Evolutionary conservation across 2,329 filamentous ascomycete genomes (phyloP).

Genomic region (Neocatenulostroma microsporum): DNA sequence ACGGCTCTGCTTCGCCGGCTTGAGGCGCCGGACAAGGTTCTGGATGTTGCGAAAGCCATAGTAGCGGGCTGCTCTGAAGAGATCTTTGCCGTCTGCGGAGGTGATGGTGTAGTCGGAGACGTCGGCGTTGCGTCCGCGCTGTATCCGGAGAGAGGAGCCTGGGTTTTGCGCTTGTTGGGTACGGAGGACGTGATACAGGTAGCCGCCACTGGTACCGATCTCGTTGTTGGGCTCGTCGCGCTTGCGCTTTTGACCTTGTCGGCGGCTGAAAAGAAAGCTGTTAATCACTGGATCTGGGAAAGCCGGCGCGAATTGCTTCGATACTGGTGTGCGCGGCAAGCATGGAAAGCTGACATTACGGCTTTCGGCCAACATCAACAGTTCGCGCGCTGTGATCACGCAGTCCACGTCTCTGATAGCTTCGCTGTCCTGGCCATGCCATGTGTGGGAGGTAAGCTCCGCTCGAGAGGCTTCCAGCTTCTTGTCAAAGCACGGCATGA

Average conservation of each 20-base stretch:
- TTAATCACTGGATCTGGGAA: constrained; percentile 70
- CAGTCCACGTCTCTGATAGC: constrained; percentile 87
- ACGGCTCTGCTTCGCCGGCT: constrained; percentile 67
- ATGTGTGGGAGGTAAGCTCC: constrained; percentile 62
- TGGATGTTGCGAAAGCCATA: constrained; percentile 99
- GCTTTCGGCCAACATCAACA: constrained; percentile 79
- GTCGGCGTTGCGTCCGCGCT: constrained; percentile 78
- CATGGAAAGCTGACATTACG: constrained; percentile 68
- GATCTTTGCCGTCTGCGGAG: constrained; percentile 35
- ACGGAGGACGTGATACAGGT: constrained; percentile 75
- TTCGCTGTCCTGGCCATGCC: constrained; percentile 31
- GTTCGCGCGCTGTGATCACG: constrained; percentile 92
- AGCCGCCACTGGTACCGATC: constrained; percentile 79
- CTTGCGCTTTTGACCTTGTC: constrained; percentile 34
- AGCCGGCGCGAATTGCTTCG: constrained; percentile 38
- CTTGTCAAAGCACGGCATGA: constrained; percentile 99
- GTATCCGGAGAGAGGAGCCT: constrained; percentile 61
- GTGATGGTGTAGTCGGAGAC: constrained; percentile 76
- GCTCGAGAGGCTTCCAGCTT: constrained; percentile 92
- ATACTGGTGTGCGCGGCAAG: constrained; percentile 54
- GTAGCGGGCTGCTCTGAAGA: constrained; percentile 79
- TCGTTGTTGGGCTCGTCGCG: constrained; percentile 32
- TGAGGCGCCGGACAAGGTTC: constrained; percentile 86
- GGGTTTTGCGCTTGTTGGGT: constrained; percentile 63
- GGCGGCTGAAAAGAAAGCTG: constrained; percentile 64